Percentiles rank a stretch among this genome's conserved stretches.
Conservation (phyloP, 176 grass and related monocot species). For the Cymbopogon citratus region DNA sequence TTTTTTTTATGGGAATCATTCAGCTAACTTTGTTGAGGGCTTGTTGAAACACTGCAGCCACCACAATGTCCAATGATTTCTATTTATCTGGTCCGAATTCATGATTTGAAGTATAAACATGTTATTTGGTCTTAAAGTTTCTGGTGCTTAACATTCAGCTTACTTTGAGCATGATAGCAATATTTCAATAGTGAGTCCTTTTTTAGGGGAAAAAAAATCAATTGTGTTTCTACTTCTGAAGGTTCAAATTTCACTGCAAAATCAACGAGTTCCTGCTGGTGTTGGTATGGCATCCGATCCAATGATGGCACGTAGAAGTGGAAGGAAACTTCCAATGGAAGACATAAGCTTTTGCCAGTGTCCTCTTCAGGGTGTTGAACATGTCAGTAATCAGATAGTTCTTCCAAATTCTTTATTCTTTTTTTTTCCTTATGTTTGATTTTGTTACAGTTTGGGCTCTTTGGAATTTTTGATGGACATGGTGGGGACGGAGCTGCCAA, state of each 20-base stretch:
- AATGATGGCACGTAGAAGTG: slow-evolving; percentile 60
- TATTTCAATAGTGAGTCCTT: neutral
- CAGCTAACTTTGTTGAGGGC: neutral
- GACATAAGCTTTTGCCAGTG: slow-evolving; percentile 63
- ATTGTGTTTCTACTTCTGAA: slow-evolving; percentile 12
- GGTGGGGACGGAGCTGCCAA: slow-evolving; percentile 73
- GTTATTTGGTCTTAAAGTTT: neutral
- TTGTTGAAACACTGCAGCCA: neutral
- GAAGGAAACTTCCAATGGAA: slow-evolving; percentile 71
- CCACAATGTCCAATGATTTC: neutral
- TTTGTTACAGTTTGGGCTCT: slow-evolving; percentile 69
- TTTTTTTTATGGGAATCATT: too few species aligned
- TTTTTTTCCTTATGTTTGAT: slow-evolving; percentile 12
- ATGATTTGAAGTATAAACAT: neutral
- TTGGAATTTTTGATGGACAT: slow-evolving; percentile 87
- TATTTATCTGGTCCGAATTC: neutral
- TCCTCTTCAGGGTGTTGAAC: slow-evolving; percentile 54
- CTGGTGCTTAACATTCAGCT: neutral
- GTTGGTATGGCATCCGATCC: slow-evolving; percentile 79
- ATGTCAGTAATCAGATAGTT: slow-evolving; percentile 44
- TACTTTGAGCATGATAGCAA: neutral
- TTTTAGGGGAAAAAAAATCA: neutral
- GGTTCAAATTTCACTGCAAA: slow-evolving; percentile 55
- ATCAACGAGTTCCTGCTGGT: slow-evolving; percentile 47
- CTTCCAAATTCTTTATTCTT: neutral